Base-by-base conservation (phyloP, 176 grass and related monocot genomes). In the Chloris gayana region DNA sequence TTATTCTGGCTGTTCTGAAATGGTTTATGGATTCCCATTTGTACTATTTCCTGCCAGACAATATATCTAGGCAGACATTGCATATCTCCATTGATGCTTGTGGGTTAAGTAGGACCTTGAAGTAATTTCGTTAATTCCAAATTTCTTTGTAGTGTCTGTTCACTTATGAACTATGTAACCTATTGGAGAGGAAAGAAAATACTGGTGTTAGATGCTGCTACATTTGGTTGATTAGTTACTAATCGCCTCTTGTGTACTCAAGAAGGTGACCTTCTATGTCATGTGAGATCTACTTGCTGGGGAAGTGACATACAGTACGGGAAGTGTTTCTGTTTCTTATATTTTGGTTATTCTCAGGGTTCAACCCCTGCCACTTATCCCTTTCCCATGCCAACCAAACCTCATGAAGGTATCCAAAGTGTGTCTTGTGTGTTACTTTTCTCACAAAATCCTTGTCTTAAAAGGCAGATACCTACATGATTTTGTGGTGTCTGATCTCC, bases 1-100 rank as follows among this genome's bases (percentile, higher is more conserved):
- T 70, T 84, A 29, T 77, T 7, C 65, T 33, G 7, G n/a, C 22
- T 30, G 19, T 22, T 11, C 13, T 79, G 35, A 47, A 57, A 76
- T 49, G 49, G 19, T 61, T 6, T 26, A 29, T 49, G 27, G 27
- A 67, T 80, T 85, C 50, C 19, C 14, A 47, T 57, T 77, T 30
- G 8, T 19, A 42, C 0, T 0, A 22, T 27, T 24, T 67, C 8
- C 31, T 50, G 34, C 29, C 27, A 26, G 8, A 13, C 19, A 32
- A 19, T 33, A 44, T 42, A 27, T 7, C 37, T 12, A 30, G 35
- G 25, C 0, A 70, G 44, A 13, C 5, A 17, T 0, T 45, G 25
- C 13, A 45, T 9, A 3, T 61, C 46, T 37, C 7, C 6, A 68
- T 4, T 44, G 21, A 74, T 80, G 34, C 59, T 74, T 26, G 68